Evolutionary conservation across 2,329 filamentous ascomycete species (phyloP).

Genomic region (Fusarium marasasianum): DNA sequence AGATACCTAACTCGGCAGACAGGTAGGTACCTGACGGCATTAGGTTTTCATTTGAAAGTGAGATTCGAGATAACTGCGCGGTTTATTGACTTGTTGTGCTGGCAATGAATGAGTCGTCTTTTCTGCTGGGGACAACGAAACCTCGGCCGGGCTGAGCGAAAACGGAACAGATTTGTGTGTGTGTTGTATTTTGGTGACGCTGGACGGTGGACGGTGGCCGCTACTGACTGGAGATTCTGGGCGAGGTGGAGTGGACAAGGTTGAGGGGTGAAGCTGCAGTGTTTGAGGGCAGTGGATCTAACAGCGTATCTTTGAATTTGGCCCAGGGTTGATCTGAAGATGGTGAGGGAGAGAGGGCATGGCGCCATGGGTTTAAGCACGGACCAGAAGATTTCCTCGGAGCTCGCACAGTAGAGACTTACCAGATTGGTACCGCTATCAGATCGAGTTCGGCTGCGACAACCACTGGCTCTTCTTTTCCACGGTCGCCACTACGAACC

Average conservation of each 20-base stretch:
- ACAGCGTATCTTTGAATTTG: slow-evolving; percentile 1
- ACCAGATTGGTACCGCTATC: slow-evolving; percentile 17
- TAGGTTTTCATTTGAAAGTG: neutral
- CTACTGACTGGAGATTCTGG: slow-evolving; percentile 10
- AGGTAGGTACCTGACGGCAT: slow-evolving; percentile 11
- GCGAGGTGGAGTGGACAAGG: slow-evolving; percentile 17
- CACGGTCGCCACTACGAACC: slow-evolving; percentile 16
- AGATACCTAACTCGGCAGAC: slow-evolving; percentile 13
- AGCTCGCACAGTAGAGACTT: slow-evolving; percentile 24
- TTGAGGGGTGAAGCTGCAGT: slow-evolving; percentile 10
- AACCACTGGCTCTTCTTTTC: neutral
- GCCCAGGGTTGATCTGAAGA: slow-evolving; percentile 15
- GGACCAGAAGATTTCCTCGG: neutral
- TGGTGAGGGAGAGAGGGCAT: slow-evolving; percentile 14
- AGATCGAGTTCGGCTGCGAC: neutral
- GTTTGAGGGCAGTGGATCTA: slow-evolving; percentile 6
- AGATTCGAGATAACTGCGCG: slow-evolving; percentile 3
- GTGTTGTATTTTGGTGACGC: slow-evolving; percentile 26
- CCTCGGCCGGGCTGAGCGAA: slow-evolving; percentile 9
- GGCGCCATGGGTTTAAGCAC: slow-evolving; percentile 28
- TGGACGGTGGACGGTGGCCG: slow-evolving; percentile 15
- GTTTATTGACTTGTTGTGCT: slow-evolving; percentile 25
- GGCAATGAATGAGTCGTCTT: slow-evolving; percentile 1
- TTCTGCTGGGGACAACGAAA: slow-evolving; percentile 31
- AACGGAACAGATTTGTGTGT: slow-evolving; percentile 22